A percentile compares a stretch with the other conserved stretches of the same genome.
Evolutionary conservation across 2,329 filamentous ascomycete species (phyloP).

Genomic region (Ceratocystis smalleyi): DNA sequence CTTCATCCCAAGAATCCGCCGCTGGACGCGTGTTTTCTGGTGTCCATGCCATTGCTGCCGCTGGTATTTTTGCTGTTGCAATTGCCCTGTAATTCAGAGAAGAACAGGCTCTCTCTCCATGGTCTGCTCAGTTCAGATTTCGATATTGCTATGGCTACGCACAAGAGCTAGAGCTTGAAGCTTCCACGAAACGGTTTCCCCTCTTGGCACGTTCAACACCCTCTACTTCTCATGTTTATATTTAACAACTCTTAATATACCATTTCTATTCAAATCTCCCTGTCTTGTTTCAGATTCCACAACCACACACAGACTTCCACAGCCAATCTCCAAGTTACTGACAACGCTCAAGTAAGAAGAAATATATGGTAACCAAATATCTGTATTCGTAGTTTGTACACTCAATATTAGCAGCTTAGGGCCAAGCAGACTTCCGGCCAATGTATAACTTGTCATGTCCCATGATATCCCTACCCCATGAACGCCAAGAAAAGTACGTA

Average conservation of each 20-base stretch:
- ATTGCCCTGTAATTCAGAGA: background rate
- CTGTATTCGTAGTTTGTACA: background rate
- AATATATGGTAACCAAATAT: background rate
- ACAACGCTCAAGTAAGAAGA: background rate
- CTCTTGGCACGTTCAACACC: background rate
- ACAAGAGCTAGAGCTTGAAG: background rate
- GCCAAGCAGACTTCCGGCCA: background rate
- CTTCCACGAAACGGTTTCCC: background rate
- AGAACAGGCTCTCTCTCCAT: background rate
- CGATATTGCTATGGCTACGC: background rate
- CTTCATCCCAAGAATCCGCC: background rate
- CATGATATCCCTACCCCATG: background rate
- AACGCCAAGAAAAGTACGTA: background rate
- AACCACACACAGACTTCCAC: background rate
- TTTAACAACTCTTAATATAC: background rate
- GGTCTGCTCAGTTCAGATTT: background rate
- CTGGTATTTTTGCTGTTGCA: constrained; percentile 5
- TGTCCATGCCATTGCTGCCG: background rate
- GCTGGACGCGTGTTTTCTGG: background rate
- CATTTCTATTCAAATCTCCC: background rate
- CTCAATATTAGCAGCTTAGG: background rate
- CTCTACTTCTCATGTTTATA: background rate
- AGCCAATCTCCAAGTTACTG: background rate
- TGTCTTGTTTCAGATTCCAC: background rate
- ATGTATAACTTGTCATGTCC: background rate